Evolutionary conservation across 2,329 filamentous ascomycete species (phyloP).

Genomic region (Alternaria triticina): DNA sequence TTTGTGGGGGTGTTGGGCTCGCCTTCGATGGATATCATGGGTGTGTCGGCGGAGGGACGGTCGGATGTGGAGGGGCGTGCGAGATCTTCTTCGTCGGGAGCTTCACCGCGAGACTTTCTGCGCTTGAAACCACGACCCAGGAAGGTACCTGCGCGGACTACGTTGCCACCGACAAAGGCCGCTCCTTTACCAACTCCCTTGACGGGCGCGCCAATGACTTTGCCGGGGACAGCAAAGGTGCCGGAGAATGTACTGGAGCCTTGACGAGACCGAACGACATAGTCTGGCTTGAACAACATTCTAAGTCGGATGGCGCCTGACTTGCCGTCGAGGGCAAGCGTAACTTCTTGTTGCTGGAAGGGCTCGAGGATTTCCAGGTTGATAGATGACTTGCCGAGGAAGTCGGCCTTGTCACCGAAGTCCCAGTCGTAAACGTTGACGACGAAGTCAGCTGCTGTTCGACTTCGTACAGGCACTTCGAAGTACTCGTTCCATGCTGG

Average conservation of each 20-base stretch:
- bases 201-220: conserved; percentile 93
- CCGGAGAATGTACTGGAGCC: conserved; percentile 93
- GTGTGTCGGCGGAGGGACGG: conserved; percentile 37
- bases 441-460: conserved; percentile 82
- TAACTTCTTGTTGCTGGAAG: conserved; percentile 79
- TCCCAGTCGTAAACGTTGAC: conserved; percentile 94
- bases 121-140: conserved; percentile 82
- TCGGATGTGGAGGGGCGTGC: conserved; percentile 54
- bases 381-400: conserved; percentile 78
- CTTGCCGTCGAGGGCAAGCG: conserved; percentile 82
- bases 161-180: conserved; percentile 74
- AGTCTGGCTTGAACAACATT: conserved; percentile 90
- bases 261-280: conserved; percentile 83
- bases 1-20: conserved; percentile 17
- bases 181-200: conserved; percentile 85
- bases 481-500: conserved; percentile 98
- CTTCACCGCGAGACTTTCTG: conserved; percentile 64
- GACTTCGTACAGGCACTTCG: conserved; percentile 79
- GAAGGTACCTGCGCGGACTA: conserved; percentile 90
- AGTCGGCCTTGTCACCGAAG: conserved; percentile 93
- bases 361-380: conserved; percentile 82
- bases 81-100: conserved; percentile 46
- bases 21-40: conserved; percentile 42
- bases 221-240: conserved; percentile 84
- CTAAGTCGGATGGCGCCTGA: conserved; percentile 83